Evolutionary conservation across 352 stramenopile species (phyloP), one percentile per base, ranked within the genome.

Genomic region (Phytophthora fragariae): DNA sequence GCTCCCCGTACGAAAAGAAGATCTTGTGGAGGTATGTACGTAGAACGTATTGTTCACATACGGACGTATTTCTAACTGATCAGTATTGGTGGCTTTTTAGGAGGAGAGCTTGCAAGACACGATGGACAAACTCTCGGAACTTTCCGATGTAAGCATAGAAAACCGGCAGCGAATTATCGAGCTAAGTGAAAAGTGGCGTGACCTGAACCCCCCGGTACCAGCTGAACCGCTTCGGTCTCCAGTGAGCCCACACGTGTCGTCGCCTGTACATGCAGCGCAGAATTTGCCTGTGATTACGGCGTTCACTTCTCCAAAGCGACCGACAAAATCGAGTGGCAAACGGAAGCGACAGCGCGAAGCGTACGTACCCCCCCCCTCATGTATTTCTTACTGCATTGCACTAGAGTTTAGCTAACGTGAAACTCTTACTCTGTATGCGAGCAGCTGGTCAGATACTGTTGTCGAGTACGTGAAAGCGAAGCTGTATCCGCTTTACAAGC

Each of bases 381-480:
- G 12, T 52, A 19, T 69, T 4, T 37, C 2, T 41, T 46, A 19
- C 4, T 19, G 9, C 14, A 57, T 10, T 37, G 33, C 8, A 15
- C 50, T 27, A 27, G 5, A 10, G 50, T 5, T 1, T n/a, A 33
- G 6, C 27, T 71, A 54, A 75, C 14, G 44, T 54, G 29, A 53
- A 1, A 56, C n/a, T 66, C 39, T 56, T 73, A 31, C 29, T 31
- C 29, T 31, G 17, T 9, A 27, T 60, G 14, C 24, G 37, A 69
- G 29, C 41, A 91, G 81, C 14, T 92, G 83, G 84, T 77, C 73
- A 0, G 63, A 81, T 24, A 67, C 76, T 10, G 86, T 86, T 9
- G 82, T 94, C n/a, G 82, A 89, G 53, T 93, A 95, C 37, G 86
- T 95, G 11, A 96, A 95, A 49, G 72, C 68, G 1, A 94, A 94